Evolutionary conservation across 108 stramenopile species (phyloP).

Genomic region (Skeletonema grethae): DNA sequence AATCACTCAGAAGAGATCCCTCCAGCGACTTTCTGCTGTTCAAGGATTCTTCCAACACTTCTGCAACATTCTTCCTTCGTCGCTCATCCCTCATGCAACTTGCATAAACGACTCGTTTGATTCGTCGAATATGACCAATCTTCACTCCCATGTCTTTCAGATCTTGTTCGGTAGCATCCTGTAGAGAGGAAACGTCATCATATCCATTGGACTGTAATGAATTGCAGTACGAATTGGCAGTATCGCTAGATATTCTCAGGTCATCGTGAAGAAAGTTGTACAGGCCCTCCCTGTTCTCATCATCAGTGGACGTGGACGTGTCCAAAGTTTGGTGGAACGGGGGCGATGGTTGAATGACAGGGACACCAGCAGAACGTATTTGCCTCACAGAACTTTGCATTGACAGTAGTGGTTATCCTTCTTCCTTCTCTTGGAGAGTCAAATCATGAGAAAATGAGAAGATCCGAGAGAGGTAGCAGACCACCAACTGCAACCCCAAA

Average conservation of each 20-base stretch:
- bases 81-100: slow-evolving; percentile 37
- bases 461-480: background rate
- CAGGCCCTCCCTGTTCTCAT: slow-evolving; percentile 10
- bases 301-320: background rate
- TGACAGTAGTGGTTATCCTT: background rate
- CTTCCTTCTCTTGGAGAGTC: background rate
- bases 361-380: slow-evolving; percentile 4
- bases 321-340: background rate
- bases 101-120: slow-evolving; percentile 45
- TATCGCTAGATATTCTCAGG: slow-evolving; percentile 43
- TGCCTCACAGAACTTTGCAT: slow-evolving; percentile 1
- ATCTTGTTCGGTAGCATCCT: slow-evolving; percentile 52
- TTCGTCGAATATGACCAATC: slow-evolving; percentile 50
- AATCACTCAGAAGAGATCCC: slow-evolving; percentile 44
- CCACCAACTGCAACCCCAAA: background rate
- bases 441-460: background rate
- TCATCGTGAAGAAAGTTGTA: slow-evolving; percentile 42
- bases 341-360: slow-evolving; percentile 4
- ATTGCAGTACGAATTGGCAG: slow-evolving; percentile 33
- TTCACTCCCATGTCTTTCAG: slow-evolving; percentile 50
- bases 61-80: slow-evolving; percentile 14
- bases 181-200: slow-evolving; percentile 49
- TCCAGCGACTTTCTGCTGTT: slow-evolving; percentile 14
- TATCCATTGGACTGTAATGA: slow-evolving; percentile 47
- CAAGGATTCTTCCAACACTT: slow-evolving; percentile 11